Conservation (phyloP, 2,329 filamentous ascomycete species). For the Colletotrichum sp. region DNA sequence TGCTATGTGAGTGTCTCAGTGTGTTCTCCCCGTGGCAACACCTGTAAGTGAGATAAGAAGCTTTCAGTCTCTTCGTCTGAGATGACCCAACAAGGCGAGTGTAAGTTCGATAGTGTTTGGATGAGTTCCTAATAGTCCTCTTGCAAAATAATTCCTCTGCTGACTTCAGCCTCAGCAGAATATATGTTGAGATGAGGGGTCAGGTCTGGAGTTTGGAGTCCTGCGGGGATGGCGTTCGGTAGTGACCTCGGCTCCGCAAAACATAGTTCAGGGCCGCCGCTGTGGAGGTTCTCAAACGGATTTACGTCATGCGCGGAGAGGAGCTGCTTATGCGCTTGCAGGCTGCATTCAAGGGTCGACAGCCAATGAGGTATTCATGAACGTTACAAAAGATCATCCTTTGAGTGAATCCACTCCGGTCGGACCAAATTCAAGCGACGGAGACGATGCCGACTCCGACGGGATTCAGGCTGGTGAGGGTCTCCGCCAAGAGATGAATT, state of each 20-base stretch:
- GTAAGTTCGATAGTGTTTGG: background rate
- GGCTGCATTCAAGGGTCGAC: background rate
- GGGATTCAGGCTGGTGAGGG: background rate
- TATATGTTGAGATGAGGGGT: background rate
- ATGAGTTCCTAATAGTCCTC: background rate
- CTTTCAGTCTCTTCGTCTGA: background rate
- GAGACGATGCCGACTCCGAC: background rate
- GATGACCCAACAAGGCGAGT: background rate
- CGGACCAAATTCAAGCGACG: background rate
- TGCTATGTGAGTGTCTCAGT: background rate
- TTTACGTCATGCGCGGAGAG: constrained; percentile 13
- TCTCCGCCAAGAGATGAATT: background rate
- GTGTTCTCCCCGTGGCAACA: background rate
- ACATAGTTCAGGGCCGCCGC: background rate
- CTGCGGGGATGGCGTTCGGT: background rate
- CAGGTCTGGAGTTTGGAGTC: background rate
- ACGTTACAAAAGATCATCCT: background rate
- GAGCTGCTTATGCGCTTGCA: background rate
- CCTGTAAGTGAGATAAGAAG: background rate
- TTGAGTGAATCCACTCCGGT: background rate
- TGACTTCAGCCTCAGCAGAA: background rate
- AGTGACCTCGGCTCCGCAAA: background rate
- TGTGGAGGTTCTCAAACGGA: background rate
- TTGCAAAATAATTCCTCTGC: background rate
- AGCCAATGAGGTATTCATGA: background rate